Evolutionary conservation across 2,329 filamentous ascomycete genomes (phyloP).

Genomic region (Myrmaecium sp.): DNA sequence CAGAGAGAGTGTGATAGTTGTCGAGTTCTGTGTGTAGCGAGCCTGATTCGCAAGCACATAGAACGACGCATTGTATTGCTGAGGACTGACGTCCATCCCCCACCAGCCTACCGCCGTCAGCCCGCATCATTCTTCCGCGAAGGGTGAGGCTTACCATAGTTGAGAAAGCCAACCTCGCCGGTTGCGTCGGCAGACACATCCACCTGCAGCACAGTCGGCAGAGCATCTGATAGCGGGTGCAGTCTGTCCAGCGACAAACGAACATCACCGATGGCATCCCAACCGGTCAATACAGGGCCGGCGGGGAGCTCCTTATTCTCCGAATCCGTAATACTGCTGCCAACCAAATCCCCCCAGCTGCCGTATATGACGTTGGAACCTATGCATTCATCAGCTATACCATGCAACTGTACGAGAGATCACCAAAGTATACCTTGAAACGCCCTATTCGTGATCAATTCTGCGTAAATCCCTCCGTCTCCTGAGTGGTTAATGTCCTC

Average conservation of each 20-base stretch:
- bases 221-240: conserved; percentile 26
- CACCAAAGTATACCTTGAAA: conserved; percentile 43
- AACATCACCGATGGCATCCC: conserved; percentile 17
- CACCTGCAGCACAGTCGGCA: conserved; percentile 27
- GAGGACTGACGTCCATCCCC: conserved; percentile 32
- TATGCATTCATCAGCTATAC: background rate
- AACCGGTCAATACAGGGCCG: conserved; percentile 10
- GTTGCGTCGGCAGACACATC: conserved; percentile 18
- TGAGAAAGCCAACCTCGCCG: conserved; percentile 30
- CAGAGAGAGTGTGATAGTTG: conserved; percentile 23
- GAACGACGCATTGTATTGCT: conserved; percentile 34
- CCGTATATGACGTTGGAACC: conserved; percentile 9
- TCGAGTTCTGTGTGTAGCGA: conserved; percentile 14
- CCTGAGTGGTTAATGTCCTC: conserved; percentile 51
- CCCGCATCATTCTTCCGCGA: background rate
- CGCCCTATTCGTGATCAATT: conserved; percentile 52
- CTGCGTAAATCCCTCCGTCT: conserved; percentile 57
- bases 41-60: conserved; percentile 24
- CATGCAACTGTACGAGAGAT: conserved; percentile 14
- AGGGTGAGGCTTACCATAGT: conserved; percentile 20
- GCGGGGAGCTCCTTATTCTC: conserved; percentile 15
- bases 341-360: conserved; percentile 8
- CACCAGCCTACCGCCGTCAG: no score
- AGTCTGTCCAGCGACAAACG: conserved; percentile 21
- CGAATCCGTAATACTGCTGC: conserved; percentile 9